Percentiles rank a stretch among this genome's conserved stretches.
phyloP scores from a whole-genome alignment of 1,139 yeast genomes.

The Saccharomycopsis hybrid region DNA sequence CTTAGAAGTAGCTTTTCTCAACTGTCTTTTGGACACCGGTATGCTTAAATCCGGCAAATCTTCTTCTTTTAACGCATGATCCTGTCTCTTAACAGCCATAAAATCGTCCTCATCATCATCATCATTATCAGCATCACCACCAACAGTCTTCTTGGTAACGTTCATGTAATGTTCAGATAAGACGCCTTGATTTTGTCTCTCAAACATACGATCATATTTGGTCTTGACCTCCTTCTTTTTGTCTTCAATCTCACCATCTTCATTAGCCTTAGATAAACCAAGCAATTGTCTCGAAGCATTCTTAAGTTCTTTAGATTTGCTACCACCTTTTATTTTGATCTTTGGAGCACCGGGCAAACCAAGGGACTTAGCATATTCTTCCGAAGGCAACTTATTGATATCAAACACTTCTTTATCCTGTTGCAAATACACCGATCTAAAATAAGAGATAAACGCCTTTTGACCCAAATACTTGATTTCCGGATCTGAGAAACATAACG shows the following conservation, averaged over 20 bases:
- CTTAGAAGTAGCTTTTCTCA: constrained; percentile 81
- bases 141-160: constrained; percentile 44
- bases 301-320: constrained; percentile 62
- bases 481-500: constrained; percentile 86
- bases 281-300: constrained; percentile 71
- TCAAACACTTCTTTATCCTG: constrained; percentile 82
- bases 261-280: constrained; percentile 52
- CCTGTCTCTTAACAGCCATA: constrained; percentile 69
- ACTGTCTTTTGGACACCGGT: constrained; percentile 81
- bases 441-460: constrained; percentile 89
- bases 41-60: constrained; percentile 54
- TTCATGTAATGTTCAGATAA: constrained; percentile 81
- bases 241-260: constrained; percentile 43
- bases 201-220: constrained; percentile 93
- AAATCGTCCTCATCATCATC: constrained; percentile 66
- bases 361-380: constrained; percentile 75
- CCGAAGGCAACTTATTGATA: constrained; percentile 70
- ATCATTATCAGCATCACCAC: constrained; percentile 31
- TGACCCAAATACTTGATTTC: constrained; percentile 89
- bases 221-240: constrained; percentile 57
- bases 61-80: constrained; percentile 60
- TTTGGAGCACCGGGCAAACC: constrained; percentile 97
- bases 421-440: constrained; percentile 77
- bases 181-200: constrained; percentile 87
- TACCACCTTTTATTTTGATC: constrained; percentile 59